Evolutionary conservation across 176 grass and related monocot species (phyloP).

Genomic region (Hordeum vulgare): MorexV3_pseudomolecules_assembly NC_058522.1:421600249-421600748

Average conservation of each 20-base stretch:
- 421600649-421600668: no score
- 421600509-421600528: neutral
- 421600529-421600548: neutral
- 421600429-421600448: neutral
- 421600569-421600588: neutral
- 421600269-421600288: constrained; percentile 90
- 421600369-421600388: neutral
- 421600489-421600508: neutral
- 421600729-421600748: neutral
- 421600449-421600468: neutral
- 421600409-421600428: neutral
- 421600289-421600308: constrained; percentile 59
- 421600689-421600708: neutral
- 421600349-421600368: constrained; percentile 23
- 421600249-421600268: constrained; percentile 75
- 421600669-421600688: no score
- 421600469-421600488: neutral
- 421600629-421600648: no score
- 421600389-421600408: neutral
- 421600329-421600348: constrained; percentile 1
- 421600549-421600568: constrained; percentile 20
- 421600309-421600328: constrained; percentile 47
- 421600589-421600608: neutral
- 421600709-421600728: neutral
- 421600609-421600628: no score